Conservation (phyloP, 2,329 filamentous ascomycete species). For the Aspergillus sp. region DNA sequence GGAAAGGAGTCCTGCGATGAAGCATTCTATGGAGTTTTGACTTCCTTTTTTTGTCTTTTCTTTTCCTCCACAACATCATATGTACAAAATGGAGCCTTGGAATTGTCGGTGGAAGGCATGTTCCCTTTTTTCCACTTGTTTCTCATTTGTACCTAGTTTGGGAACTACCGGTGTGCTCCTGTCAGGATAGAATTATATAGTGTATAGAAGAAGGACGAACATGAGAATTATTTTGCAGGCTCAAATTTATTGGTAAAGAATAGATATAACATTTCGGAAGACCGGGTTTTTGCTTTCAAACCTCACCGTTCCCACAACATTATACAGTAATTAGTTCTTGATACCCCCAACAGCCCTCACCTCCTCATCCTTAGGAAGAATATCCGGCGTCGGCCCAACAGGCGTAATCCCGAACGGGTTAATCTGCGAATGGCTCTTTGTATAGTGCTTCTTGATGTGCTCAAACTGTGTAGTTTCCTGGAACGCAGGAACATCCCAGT, state of each 20-base stretch:
- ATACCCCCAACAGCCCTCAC: conserved; percentile 47
- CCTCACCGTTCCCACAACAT: not conserved
- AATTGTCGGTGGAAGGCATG: not conserved
- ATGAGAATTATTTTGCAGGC: not conserved
- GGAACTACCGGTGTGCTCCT: not conserved
- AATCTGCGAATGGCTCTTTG: conserved; percentile 65
- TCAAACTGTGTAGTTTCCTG: conserved; percentile 82
- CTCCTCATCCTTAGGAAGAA: conserved; percentile 76
- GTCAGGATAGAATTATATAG: conserved; percentile 13
- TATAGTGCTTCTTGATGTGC: conserved; percentile 86
- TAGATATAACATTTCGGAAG: not conserved
- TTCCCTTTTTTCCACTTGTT: conserved; percentile 4
- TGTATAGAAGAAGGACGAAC: conserved; percentile 13
- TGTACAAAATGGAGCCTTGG: conserved; percentile 17
- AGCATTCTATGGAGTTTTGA: conserved; percentile 27
- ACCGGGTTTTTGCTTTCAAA: not conserved
- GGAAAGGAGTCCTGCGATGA: conserved; percentile 32
- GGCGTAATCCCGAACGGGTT: conserved; percentile 74
- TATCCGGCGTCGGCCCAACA: conserved; percentile 78
- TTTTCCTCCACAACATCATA: conserved; percentile 11
- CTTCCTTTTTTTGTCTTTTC: conserved; percentile 16
- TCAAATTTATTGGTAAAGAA: not conserved
- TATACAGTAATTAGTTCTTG: not conserved
- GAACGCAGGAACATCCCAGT: conserved; percentile 81
- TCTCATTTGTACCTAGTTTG: conserved; percentile 18